These are phyloP conservation scores for Fusarium oxysporum DNA, from an alignment of 2,329 filamentous ascomycete genomes.

Conservation along the genomic window DNA sequence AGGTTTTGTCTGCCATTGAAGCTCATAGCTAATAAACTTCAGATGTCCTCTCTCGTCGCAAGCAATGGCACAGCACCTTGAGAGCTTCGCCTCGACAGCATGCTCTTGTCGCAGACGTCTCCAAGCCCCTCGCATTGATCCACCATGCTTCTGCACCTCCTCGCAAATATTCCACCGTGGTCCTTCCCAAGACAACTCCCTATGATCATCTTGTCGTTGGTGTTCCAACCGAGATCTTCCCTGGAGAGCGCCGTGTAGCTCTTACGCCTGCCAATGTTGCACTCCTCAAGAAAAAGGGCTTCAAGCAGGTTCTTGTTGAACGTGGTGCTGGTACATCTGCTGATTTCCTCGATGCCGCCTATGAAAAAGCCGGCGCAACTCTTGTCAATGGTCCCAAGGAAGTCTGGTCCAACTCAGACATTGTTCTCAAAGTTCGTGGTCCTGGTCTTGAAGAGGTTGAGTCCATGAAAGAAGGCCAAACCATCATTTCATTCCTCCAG, in stretches of 20 bases:
- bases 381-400: conserved; percentile 73
- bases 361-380: conserved; percentile 81
- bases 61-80: conserved; percentile 55
- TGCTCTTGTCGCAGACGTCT: conserved; percentile 44
- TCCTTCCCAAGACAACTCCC: conserved; percentile 63
- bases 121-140: conserved; percentile 53
- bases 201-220: conserved; percentile 81
- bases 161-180: conserved; percentile 54
- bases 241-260: conserved; percentile 84
- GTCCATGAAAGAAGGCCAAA: conserved; percentile 74
- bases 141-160: conserved; percentile 51
- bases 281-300: conserved; percentile 87
- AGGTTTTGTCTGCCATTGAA: conserved; percentile 2
- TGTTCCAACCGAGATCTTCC: conserved; percentile 81
- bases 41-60: conserved; percentile 43
- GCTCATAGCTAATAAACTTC: conserved; percentile 16
- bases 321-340: conserved; percentile 82
- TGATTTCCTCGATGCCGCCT: conserved; percentile 81
- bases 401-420: conserved; percentile 81
- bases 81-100: conserved; percentile 44
- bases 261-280: conserved; percentile 87
- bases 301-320: conserved; percentile 80
- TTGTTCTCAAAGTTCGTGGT: conserved; percentile 85
- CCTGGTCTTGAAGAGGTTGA: conserved; percentile 78
- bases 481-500: conserved; percentile 85